These are phyloP conservation scores for Anacardium occidentale DNA, from an alignment of 345 rosid species.

Conservation along the genomic window DNA sequence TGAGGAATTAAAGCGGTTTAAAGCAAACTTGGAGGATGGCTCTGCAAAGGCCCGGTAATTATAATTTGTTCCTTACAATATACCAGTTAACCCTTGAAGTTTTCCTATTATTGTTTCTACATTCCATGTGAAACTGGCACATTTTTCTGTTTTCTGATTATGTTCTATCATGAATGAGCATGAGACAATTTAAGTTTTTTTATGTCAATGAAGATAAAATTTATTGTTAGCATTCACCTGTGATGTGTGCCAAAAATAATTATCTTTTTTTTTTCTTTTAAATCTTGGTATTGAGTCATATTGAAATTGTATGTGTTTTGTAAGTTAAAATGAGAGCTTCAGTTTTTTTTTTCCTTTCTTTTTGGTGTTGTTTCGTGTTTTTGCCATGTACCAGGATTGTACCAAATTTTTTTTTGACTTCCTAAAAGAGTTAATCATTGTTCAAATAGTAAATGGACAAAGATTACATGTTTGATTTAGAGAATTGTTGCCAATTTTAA, in stretches of 20 bases:
- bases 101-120: conserved; percentile 4
- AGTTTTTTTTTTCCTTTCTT: neutral
- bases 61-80: neutral
- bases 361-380: neutral
- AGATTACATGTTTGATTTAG: neutral
- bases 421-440: neutral
- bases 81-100: conserved; percentile 5
- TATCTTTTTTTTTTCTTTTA: neutral
- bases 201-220: conserved; percentile 14
- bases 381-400: neutral
- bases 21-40: conserved; percentile 33
- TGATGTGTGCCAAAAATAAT: neutral
- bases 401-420: neutral
- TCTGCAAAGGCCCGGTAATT: conserved; percentile 46
- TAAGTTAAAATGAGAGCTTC: neutral
- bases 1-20: conserved; percentile 53
- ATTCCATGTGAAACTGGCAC: neutral
- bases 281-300: neutral
- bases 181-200: conserved; percentile 7
- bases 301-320: neutral
- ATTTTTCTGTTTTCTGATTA: conserved; percentile 4
- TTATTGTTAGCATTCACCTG: neutral
- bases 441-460: neutral
- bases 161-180: neutral
- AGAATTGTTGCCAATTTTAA: neutral